Conservation (phyloP, 192 early-diverging fungal genomes). For the Glomus cerebriforme region DNA sequence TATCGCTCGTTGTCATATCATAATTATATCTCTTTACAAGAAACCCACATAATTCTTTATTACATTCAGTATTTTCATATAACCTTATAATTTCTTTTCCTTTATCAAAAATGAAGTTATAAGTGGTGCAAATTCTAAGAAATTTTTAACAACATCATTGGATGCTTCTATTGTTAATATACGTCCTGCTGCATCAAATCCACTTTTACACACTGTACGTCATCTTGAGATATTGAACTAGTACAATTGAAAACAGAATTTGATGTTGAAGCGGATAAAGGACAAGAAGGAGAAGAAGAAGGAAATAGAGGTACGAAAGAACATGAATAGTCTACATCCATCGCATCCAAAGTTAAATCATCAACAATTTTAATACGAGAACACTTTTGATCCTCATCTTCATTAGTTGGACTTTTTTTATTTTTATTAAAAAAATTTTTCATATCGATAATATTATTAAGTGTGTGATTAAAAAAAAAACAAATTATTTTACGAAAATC, state of each 20-base stretch:
- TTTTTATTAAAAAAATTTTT: too few species aligned
- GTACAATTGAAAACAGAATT: too few species aligned
- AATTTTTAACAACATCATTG: background rate
- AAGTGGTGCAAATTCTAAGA: background rate
- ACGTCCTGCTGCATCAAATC: background rate
- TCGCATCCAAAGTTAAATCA: too few species aligned
- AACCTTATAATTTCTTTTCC: background rate
- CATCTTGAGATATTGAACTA: too few species aligned
- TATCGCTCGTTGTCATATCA: background rate
- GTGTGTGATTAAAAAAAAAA: too few species aligned
- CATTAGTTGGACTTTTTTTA: too few species aligned
- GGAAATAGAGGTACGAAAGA: background rate
- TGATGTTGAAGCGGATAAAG: background rate
- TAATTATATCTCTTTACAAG: background rate
- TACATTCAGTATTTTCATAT: background rate
- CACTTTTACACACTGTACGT: too few species aligned
- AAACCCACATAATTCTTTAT: background rate
- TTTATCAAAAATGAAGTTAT: background rate
- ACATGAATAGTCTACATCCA: background rate
- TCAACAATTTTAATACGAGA: too few species aligned
- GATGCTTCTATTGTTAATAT: background rate
- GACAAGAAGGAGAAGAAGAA: background rate
- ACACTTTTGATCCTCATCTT: too few species aligned
- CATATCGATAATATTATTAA: too few species aligned
- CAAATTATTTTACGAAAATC: too few species aligned